Percentiles rank a stretch among this genome's conserved stretches.
These are phyloP conservation scores for Phenoliferia sp. DNA, from an alignment of 1,284 basidiomycete genomes.

Conservation along the genomic window DNA sequence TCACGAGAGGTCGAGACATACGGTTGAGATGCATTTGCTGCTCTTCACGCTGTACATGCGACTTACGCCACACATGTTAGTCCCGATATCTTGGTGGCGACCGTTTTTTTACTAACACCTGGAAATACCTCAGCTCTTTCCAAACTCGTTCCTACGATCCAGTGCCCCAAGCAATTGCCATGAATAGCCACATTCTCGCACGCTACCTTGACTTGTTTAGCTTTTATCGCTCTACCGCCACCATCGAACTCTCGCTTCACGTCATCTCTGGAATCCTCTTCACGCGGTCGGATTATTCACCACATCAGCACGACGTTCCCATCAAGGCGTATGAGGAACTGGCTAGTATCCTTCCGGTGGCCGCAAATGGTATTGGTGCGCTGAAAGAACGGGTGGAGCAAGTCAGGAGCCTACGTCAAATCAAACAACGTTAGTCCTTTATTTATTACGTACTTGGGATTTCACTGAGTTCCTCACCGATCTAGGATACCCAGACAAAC, in stretches of 20 bases:
- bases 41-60: slow-evolving; percentile 8
- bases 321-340: slow-evolving; percentile 21
- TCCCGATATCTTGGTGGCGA: not conserved
- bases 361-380: not conserved
- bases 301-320: slow-evolving; percentile 11
- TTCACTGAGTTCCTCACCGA: not conserved
- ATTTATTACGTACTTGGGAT: not conserved
- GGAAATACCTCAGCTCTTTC: slow-evolving; percentile 3
- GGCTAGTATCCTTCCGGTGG: not conserved
- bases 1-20: slow-evolving; percentile 14
- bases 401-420: slow-evolving; percentile 8
- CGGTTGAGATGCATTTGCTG: slow-evolving; percentile 25
- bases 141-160: slow-evolving; percentile 6
- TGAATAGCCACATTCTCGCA: slow-evolving; percentile 8
- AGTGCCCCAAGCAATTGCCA: slow-evolving; percentile 5
- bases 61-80: slow-evolving; percentile 13
- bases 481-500: slow-evolving; percentile 4
- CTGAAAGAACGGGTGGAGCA: slow-evolving; percentile 10
- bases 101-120: not conserved
- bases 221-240: slow-evolving; percentile 17
- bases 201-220: slow-evolving; percentile 16
- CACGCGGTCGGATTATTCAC: slow-evolving; percentile 9
- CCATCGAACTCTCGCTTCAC: slow-evolving; percentile 19
- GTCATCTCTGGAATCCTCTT: slow-evolving; percentile 8
- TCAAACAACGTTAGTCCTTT: slow-evolving; percentile 8